phyloP scores from a whole-genome alignment of 148 eudicot species.

The Arbutus unedo region DNA sequence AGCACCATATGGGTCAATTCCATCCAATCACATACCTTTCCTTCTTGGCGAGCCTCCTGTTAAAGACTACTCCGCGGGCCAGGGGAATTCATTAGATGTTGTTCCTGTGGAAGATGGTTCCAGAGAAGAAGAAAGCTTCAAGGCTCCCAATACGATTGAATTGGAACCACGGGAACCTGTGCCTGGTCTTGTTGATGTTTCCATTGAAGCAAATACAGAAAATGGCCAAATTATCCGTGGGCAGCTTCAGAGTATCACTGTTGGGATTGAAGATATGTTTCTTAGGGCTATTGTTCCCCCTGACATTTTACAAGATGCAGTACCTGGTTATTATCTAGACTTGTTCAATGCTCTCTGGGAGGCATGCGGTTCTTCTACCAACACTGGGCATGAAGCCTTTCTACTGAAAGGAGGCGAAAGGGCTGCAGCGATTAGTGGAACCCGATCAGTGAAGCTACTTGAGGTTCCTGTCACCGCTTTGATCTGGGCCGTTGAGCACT shows the following conservation, averaged over 20 bases:
- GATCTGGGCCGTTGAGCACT: constrained; percentile 57
- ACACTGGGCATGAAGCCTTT: constrained; percentile 77
- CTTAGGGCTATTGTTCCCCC: constrained; percentile 59
- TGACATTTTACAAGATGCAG: constrained; percentile 39
- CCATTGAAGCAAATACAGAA: constrained; percentile 75
- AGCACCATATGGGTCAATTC: constrained; percentile 81
- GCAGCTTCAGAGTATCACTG: constrained; percentile 59
- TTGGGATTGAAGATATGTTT: constrained; percentile 98
- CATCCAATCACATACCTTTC: constrained; percentile 69
- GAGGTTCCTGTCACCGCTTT: constrained; percentile 62
- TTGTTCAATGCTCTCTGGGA: constrained; percentile 93
- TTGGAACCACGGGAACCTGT: constrained; percentile 88
- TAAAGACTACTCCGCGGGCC: constrained; percentile 21
- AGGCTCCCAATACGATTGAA: constrained; percentile 56
- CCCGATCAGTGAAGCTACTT: constrained; percentile 85
- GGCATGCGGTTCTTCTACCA: constrained; percentile 71
- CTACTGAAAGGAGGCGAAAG: constrained; percentile 78
- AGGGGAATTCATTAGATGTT: constrained; percentile 47
- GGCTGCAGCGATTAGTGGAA: constrained; percentile 66
- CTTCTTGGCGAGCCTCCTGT: constrained; percentile 68
- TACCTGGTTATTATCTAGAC: constrained; percentile 46
- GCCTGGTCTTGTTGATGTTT: constrained; percentile 79
- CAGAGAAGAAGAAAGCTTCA: constrained; percentile 30
- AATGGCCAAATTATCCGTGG: constrained; percentile 76
- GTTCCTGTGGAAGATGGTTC: constrained; percentile 52